Evolutionary conservation across 192 early-diverging fungal genomes (phyloP).

Genomic region (Podila epigama): DNA sequence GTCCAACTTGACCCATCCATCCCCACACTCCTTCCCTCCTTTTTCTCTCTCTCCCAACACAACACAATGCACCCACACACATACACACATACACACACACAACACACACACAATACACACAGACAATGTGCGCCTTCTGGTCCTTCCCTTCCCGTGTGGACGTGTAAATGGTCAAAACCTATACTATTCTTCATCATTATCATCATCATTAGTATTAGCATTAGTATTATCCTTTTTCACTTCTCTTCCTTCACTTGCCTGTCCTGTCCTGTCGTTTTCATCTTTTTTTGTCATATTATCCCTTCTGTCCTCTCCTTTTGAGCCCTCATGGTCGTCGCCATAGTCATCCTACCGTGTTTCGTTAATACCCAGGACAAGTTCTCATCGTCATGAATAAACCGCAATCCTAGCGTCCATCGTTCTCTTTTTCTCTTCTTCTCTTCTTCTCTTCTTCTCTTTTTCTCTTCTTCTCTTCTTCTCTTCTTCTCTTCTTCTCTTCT

Average conservation of each 20-base stretch:
- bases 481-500: background rate
- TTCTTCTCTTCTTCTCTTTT: background rate
- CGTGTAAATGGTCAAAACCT: background rate
- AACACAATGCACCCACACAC: no score
- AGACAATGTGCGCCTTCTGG: no score
- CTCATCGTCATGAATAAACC: no score
- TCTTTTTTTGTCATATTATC: background rate
- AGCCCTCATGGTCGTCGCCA: no score
- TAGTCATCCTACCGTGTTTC: no score
- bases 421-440: background rate
- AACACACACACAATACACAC: no score
- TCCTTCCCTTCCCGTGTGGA: background rate
- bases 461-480: background rate
- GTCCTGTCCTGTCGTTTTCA: background rate
- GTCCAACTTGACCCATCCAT: conserved; percentile 11
- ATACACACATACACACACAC: no score
- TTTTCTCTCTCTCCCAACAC: background rate
- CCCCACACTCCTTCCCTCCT: conserved; percentile 2
- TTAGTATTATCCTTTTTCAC: no score
- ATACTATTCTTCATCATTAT: no score
- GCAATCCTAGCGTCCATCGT: no score
- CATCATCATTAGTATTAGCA: no score
- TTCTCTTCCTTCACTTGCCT: background rate
- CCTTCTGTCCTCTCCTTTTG: background rate
- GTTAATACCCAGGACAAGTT: no score